Percentiles rank a stretch among this genome's conserved stretches.
Evolutionary conservation across 208 protist genomes (phyloP).

Genomic region (Perkinsela sp.): DNA sequence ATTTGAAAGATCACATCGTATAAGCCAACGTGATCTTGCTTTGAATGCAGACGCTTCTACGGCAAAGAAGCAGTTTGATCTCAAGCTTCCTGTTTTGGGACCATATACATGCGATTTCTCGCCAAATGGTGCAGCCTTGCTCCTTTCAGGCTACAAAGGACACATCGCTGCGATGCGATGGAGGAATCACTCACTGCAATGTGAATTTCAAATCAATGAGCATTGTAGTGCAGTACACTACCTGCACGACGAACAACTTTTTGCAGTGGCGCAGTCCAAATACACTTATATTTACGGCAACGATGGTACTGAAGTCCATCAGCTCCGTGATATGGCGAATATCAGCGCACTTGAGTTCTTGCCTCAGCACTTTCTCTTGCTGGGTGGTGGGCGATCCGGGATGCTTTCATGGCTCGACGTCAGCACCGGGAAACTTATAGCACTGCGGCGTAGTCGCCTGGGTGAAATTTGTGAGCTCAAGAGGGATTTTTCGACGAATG

Average conservation of each 20-base stretch:
- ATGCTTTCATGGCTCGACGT: conserved; percentile 77
- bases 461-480: conserved; percentile 46
- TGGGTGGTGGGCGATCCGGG: conserved; percentile 33
- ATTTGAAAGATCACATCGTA: conserved; percentile 62
- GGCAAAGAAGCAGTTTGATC: conserved; percentile 64
- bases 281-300: conserved; percentile 95
- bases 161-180: conserved; percentile 82
- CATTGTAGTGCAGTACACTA: conserved; percentile 71
- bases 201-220: conserved; percentile 77
- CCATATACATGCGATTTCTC: conserved; percentile 80
- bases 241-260: conserved; percentile 87
- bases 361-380: conserved; percentile 86
- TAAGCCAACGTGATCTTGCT: conserved; percentile 65
- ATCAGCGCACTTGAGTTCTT: conserved; percentile 78
- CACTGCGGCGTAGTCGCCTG: conserved; percentile 29
- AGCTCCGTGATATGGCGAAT: conserved; percentile 72
- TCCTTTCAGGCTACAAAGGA: conserved; percentile 74
- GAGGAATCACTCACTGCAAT: conserved; percentile 54
- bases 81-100: conserved; percentile 66
- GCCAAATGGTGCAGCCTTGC: conserved; percentile 64
- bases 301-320: conserved; percentile 82
- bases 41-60: conserved; percentile 65
- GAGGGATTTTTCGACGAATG: conserved; percentile 74
- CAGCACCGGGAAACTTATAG: conserved; percentile 65
- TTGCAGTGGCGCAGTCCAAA: conserved; percentile 91